Conservation (phyloP, 2,329 filamentous ascomycete genomes). For the Periglandula ipomoeae region DNA sequence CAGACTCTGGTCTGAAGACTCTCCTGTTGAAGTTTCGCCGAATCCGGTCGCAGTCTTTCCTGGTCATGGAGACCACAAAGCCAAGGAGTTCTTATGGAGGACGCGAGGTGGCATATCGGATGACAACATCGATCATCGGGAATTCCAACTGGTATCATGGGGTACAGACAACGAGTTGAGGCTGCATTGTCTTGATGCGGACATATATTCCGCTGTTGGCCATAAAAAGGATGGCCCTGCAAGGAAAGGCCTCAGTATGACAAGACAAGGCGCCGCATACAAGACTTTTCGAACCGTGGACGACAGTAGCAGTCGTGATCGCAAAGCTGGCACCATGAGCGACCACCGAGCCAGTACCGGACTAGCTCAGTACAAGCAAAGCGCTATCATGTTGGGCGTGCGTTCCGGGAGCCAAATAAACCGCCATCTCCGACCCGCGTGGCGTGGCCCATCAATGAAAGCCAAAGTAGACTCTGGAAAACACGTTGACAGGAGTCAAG, state of each 20-base stretch:
- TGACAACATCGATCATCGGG: constrained; percentile 68
- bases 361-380: constrained; percentile 32
- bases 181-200: constrained; percentile 61
- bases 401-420: constrained; percentile 23
- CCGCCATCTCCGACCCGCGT: constrained; percentile 28
- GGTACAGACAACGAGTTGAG: constrained; percentile 77
- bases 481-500: constrained; percentile 36
- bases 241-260: constrained; percentile 58
- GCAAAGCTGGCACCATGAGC: constrained; percentile 52
- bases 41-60: constrained; percentile 48
- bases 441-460: constrained; percentile 52
- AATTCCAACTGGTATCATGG: constrained; percentile 92
- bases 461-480: constrained; percentile 36
- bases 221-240: constrained; percentile 61
- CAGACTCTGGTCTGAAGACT: constrained; percentile 38
- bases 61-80: constrained; percentile 57
- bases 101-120: constrained; percentile 58
- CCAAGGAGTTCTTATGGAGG: constrained; percentile 89
- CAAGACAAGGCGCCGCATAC: constrained; percentile 76
- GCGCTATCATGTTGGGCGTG: constrained; percentile 34
- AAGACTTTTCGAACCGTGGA: constrained; percentile 74
- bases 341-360: constrained; percentile 42
- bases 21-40: constrained; percentile 33
- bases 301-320: constrained; percentile 46
- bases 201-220: constrained; percentile 59